Evolutionary conservation across 2,329 filamentous ascomycete genomes (phyloP), one percentile per base, ranked within the genome.

Genomic region (Xylariaceae sp.): DNA sequence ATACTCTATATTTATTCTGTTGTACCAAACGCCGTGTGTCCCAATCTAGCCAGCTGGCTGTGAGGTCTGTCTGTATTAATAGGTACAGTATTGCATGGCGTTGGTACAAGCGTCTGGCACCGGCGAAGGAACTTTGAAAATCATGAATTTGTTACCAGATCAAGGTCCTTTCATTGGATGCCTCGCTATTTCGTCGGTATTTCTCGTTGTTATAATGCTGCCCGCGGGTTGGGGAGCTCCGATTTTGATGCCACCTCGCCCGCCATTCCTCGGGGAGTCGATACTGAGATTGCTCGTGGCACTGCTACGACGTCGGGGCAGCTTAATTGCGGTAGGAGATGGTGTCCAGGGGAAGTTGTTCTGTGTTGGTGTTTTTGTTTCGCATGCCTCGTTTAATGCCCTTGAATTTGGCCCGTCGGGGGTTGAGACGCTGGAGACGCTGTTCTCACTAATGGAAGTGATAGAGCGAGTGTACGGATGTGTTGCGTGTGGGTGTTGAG

Each of bases 171-270:
- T 49, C 26, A 10, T 46, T 12, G n/a, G 34, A 18, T 51, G 50
- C 32, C 47, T 48, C 4, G 49, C 18, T 13, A 60, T 60, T 18
- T 66, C 63, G 32, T 65, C 64, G 21, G 60, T 64, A 29, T 62
- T 65, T 34, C 60, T 60, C 16, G 62, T 62, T 42, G 71, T 74
- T 40, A 74, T 67, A 0, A 74, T 64, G 4, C 70, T 67, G 1
- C 65, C 67, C 9, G 64, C 65, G 1, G 68, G 68, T 53, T 66
- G 72, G 22, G 72, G 68, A 5, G 68, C 64, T 7, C 70, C 73
- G 32, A 76, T 66, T 30, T 64, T 71, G 52, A 76, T 77, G 2
- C 73, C 73, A n/a, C 57, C 22, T 21, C 55, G 43, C 34, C 70
- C 67, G 3, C 66, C 70, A 62, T 63, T 61, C 44, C 51, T 65